phyloP scores from a whole-genome alignment of 176 grass and related monocot species.

The Avena atlantica region DNA sequence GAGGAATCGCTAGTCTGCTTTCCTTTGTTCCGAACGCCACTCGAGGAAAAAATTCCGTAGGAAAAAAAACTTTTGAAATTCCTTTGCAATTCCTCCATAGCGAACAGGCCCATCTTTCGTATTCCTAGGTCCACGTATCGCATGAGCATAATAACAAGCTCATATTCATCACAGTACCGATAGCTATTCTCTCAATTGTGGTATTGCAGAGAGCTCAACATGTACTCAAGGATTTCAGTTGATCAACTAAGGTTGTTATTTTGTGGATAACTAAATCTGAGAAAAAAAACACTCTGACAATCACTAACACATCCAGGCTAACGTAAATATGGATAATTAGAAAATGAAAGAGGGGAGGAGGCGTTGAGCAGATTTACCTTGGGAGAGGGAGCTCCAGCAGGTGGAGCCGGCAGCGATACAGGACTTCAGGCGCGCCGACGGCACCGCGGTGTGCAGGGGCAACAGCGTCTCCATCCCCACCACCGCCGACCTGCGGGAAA shows the following conservation, averaged over 20 bases:
- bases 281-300: neutral
- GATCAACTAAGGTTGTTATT: neutral
- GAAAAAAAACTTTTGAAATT: too few relatives aligned
- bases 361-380: conserved; percentile 32
- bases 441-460: conserved; percentile 67
- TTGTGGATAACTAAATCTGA: neutral
- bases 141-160: neutral
- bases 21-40: too few relatives aligned
- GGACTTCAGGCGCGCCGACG: conserved; percentile 58
- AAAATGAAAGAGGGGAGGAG: neutral
- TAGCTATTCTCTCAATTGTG: neutral
- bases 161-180: neutral
- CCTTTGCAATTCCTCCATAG: too few relatives aligned
- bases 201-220: neutral
- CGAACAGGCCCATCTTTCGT: too few relatives aligned
- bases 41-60: too few relatives aligned
- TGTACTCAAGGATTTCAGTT: neutral
- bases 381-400: conserved; percentile 68
- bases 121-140: too few relatives aligned
- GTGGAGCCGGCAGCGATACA: conserved; percentile 55
- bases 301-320: too few relatives aligned
- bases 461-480: conserved; percentile 51
- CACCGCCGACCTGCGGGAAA: conserved; percentile 39
- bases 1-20: too few relatives aligned
- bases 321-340: too few relatives aligned